Percentiles rank a stretch among this genome's conserved stretches.
phyloP scores from a whole-genome alignment of 768 basidiomycete genomes.

The Phlebiopsis flavidoalba region DNA sequence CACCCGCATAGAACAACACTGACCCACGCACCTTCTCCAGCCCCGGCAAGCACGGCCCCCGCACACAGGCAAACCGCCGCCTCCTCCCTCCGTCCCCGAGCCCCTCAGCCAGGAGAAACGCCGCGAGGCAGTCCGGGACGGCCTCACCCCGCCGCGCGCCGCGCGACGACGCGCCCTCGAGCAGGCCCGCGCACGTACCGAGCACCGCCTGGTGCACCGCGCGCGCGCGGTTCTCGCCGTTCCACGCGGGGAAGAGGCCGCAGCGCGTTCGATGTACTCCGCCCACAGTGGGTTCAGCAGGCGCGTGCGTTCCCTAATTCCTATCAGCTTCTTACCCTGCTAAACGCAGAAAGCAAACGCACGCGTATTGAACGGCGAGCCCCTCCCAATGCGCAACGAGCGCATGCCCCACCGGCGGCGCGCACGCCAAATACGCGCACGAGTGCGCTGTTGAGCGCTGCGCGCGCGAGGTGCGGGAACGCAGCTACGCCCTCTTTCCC shows the following conservation, averaged over 20 bases:
- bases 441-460: slow-evolving; percentile 34
- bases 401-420: slow-evolving; percentile 31
- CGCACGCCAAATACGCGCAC: slow-evolving; percentile 37
- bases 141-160: slow-evolving; percentile 30
- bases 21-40: neutral
- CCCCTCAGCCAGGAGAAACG: slow-evolving; percentile 26
- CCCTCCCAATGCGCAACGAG: slow-evolving; percentile 31
- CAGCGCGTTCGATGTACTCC: slow-evolving; percentile 38
- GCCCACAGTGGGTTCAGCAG: slow-evolving; percentile 38
- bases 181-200: slow-evolving; percentile 34
- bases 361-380: slow-evolving; percentile 37
- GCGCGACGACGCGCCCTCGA: slow-evolving; percentile 29
- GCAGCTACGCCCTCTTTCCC: slow-evolving; percentile 33
- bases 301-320: slow-evolving; percentile 30
- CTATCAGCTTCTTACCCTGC: too few relatives aligned
- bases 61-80: neutral
- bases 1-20: neutral
- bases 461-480: slow-evolving; percentile 29
- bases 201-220: slow-evolving; percentile 34
- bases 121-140: slow-evolving; percentile 39
- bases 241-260: slow-evolving; percentile 35
- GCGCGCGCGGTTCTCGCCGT: slow-evolving; percentile 29
- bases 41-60: neutral
- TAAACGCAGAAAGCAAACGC: too few relatives aligned
- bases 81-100: neutral